Evolutionary conservation across 2,329 filamentous ascomycete species (phyloP).

Genomic region (Teratosphaeriaceae sp.): DNA sequence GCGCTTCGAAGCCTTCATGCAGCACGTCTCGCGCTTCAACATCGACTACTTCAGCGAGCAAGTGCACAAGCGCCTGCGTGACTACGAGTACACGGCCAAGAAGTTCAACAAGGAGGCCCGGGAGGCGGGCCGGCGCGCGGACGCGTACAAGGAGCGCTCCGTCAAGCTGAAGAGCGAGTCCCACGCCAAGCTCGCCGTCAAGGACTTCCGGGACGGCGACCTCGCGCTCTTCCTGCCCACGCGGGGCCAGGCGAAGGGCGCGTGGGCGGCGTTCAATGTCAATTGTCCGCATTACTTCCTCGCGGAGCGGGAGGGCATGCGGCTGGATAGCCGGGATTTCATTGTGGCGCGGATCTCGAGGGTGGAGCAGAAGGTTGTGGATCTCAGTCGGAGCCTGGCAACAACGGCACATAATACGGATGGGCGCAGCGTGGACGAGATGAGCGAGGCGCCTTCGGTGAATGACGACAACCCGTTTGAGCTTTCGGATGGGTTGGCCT

Average conservation of each 20-base stretch:
- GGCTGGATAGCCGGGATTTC: constrained; percentile 81
- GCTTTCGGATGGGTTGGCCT: constrained; percentile 85
- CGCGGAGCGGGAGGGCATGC: constrained; percentile 83
- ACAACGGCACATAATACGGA: constrained; percentile 35
- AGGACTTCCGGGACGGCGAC: constrained; percentile 93
- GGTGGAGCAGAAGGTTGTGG: constrained; percentile 87
- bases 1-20: constrained; percentile 69
- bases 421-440: constrained; percentile 42
- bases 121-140: constrained; percentile 34
- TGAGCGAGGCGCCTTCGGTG: constrained; percentile 49
- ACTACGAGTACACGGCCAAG: constrained; percentile 85
- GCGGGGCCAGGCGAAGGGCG: constrained; percentile 78
- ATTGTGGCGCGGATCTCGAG: constrained; percentile 89
- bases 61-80: constrained; percentile 81
- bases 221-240: constrained; percentile 91
- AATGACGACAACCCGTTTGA: constrained; percentile 98
- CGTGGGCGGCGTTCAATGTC: constrained; percentile 98
- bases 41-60: constrained; percentile 78
- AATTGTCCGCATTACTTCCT: constrained; percentile 96
- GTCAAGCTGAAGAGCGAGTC: constrained; percentile 75
- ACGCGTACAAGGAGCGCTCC: constrained; percentile 73
- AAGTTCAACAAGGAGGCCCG: constrained; percentile 90
- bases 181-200: constrained; percentile 93
- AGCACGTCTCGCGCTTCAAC: constrained; percentile 70
- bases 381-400: constrained; percentile 62